Evolutionary conservation across 2,329 filamentous ascomycete genomes (phyloP).

Genomic region (Ophiosphaerella herpotricha): DNA sequence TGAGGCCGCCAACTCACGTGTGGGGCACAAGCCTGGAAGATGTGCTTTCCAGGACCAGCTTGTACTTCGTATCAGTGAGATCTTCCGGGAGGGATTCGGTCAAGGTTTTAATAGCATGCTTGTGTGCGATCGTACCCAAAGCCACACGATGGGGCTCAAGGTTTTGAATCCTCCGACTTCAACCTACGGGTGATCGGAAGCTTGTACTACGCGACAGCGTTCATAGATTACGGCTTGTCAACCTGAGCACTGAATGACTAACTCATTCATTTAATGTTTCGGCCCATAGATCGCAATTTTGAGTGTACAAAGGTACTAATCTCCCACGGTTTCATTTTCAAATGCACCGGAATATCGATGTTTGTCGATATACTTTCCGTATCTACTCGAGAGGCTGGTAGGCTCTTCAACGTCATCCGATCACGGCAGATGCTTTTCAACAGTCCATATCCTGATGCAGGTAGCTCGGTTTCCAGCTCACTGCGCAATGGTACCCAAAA

Average conservation of each 20-base stretch:
- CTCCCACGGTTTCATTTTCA: too few species aligned
- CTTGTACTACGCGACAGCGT: background rate
- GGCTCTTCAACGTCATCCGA: background rate
- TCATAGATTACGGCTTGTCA: too few species aligned
- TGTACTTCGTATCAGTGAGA: background rate
- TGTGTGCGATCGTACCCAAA: background rate
- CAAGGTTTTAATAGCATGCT: too few species aligned
- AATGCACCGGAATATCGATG: too few species aligned
- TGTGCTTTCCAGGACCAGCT: slow-evolving; percentile 1
- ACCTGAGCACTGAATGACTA: too few species aligned
- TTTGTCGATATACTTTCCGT: too few species aligned
- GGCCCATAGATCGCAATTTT: slow-evolving; percentile 8
- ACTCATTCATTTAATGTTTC: too few species aligned
- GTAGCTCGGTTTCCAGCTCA: background rate
- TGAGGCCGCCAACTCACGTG: slow-evolving; percentile 1
- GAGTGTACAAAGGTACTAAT: too few species aligned
- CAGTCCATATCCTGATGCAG: background rate
- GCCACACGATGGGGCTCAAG: background rate
- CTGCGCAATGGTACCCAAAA: slow-evolving; percentile 4
- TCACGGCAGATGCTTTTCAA: background rate
- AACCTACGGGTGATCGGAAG: background rate
- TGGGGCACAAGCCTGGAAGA: too few species aligned
- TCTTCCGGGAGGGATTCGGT: too few species aligned
- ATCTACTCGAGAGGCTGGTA: too few species aligned
- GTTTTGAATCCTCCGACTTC: background rate